These are phyloP conservation scores for Trichosporon sp. DNA, from an alignment of 1,284 basidiomycete species.

Conservation along the genomic window DNA sequence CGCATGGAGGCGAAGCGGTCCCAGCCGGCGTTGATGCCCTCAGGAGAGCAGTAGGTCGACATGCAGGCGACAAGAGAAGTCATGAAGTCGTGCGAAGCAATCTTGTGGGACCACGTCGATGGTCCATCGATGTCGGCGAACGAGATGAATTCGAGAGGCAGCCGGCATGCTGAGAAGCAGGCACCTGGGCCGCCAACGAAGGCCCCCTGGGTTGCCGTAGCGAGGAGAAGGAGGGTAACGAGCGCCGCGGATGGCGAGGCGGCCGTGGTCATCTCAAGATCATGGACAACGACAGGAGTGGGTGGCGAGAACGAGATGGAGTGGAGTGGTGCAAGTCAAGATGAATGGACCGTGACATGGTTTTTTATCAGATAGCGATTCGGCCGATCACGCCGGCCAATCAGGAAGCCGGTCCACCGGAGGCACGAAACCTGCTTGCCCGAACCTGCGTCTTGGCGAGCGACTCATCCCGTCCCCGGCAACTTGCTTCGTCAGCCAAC, in stretches of 20 bases:
- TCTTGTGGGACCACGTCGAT: conserved; percentile 15
- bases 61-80: conserved; percentile 34
- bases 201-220: background rate
- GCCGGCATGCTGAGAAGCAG: conserved; percentile 25
- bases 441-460: background rate
- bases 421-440: background rate
- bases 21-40: conserved; percentile 23
- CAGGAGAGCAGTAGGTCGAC: conserved; percentile 30
- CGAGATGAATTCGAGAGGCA: conserved; percentile 21
- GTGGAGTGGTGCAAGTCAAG: background rate
- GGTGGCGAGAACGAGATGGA: background rate
- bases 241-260: background rate
- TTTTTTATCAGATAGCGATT: conserved; percentile 19
- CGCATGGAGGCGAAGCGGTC: conserved; percentile 1
- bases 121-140: conserved; percentile 23
- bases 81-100: conserved; percentile 11
- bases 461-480: background rate
- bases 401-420: background rate
- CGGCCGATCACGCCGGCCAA: conserved; percentile 4
- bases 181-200: conserved; percentile 17
- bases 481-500: no score
- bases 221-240: background rate
- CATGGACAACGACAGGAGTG: background rate
- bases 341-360: background rate
- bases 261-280: background rate